These are phyloP conservation scores for Kingdonia uniflora DNA, from an alignment of 164 flowering plant species.

Conservation along the genomic window DNA sequence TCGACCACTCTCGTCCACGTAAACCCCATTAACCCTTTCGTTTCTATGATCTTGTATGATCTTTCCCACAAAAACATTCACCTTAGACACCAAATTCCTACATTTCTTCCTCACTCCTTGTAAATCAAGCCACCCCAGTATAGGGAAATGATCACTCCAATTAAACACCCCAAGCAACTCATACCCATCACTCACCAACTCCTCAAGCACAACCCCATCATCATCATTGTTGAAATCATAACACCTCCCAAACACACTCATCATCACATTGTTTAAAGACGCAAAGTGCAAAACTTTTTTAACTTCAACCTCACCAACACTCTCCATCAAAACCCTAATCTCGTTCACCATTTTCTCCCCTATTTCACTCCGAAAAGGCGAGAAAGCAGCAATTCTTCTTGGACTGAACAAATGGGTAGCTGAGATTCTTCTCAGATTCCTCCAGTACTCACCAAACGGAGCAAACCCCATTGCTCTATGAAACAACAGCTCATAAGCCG, in stretches of 20 bases:
- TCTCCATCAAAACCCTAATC: constrained; percentile 10
- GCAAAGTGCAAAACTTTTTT: constrained; percentile 25
- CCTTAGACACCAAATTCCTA: constrained; percentile 16
- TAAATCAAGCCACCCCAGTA: constrained; percentile 28
- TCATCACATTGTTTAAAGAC: constrained; percentile 38
- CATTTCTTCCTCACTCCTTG: constrained; percentile 29
- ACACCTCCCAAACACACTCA: constrained; percentile 33
- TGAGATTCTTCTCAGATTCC: constrained; percentile 41
- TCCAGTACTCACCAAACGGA: constrained; percentile 56
- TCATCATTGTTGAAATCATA: constrained; percentile 15
- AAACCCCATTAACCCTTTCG: constrained; percentile 2
- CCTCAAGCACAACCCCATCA: constrained; percentile 20
- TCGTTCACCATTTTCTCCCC: constrained; percentile 17
- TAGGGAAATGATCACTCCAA: constrained; percentile 39
- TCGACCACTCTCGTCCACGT: constrained; percentile 3
- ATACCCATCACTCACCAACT: constrained; percentile 43
- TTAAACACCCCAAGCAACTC: constrained; percentile 36
- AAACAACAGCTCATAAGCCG: constrained; percentile 49
- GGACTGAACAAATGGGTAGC: constrained; percentile 43
- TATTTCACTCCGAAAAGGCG: constrained; percentile 13
- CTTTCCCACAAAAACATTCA: constrained; percentile 27
- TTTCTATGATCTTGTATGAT: constrained; percentile 29
- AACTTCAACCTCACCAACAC: constrained; percentile 16
- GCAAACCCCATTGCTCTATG: constrained; percentile 62
- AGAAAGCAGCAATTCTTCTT: constrained; percentile 24